Percentiles rank a stretch among this genome's conserved stretches.
Evolutionary conservation across 495 filamentous ascomycete species (phyloP).

Genomic region (Pseudoneurospora amorphoporcata): DNA sequence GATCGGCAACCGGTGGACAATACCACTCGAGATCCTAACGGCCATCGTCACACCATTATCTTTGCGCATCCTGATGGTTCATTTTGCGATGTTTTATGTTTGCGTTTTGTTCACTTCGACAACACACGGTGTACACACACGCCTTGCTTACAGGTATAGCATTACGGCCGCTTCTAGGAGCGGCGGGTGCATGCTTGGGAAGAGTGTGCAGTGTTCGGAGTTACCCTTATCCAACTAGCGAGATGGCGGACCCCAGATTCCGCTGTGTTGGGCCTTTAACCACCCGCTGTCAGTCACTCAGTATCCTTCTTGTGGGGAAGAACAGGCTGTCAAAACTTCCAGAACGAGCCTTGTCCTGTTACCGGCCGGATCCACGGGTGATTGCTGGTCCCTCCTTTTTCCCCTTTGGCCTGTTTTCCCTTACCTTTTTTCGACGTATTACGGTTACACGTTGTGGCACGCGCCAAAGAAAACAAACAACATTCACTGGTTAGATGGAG

Average conservation of each 20-base stretch:
- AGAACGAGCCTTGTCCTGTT: background rate
- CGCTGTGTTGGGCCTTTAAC: constrained; percentile 5
- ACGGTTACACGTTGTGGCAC: background rate
- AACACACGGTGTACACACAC: background rate
- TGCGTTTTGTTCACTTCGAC: background rate
- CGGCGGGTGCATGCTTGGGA: background rate
- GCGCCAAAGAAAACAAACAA: background rate
- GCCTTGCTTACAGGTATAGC: background rate
- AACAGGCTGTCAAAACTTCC: background rate
- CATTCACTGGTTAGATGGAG: background rate
- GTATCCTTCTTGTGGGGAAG: background rate
- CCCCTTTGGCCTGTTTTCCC: constrained; percentile 2
- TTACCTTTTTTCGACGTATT: background rate
- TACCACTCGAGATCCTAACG: background rate
- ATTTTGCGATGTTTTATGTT: background rate
- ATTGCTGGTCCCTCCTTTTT: background rate
- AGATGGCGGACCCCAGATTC: constrained; percentile 3
- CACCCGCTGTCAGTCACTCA: background rate
- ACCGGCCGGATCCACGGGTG: background rate
- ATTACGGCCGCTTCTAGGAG: background rate
- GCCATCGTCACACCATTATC: background rate
- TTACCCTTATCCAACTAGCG: background rate
- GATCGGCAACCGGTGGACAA: background rate
- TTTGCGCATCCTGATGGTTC: background rate
- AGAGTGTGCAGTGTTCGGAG: background rate